Percentiles rank a stretch among this genome's conserved stretches.
Evolutionary conservation across 805 yeast species (phyloP).

Genomic region (Metschnikowia cerradonensis): DNA sequence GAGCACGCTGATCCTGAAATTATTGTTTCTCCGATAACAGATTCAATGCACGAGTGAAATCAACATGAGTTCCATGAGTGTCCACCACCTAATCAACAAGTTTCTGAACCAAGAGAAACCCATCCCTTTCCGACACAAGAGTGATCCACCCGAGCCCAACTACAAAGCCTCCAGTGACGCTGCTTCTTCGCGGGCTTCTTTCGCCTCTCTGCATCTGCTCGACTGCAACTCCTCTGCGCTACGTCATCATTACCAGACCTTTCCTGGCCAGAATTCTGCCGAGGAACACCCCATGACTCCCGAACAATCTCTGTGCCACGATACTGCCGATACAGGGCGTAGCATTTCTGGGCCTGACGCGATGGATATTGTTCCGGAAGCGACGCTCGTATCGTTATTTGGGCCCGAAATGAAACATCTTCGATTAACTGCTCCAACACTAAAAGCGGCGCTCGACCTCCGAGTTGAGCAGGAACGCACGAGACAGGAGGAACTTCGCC

Average conservation of each 20-base stretch:
- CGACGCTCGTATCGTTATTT: constrained; percentile 35
- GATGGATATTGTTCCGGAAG: constrained; percentile 9
- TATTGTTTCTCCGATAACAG: background rate
- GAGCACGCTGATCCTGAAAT: background rate
- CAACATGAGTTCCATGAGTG: constrained; percentile 32
- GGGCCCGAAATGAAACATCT: constrained; percentile 52
- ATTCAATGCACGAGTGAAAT: background rate
- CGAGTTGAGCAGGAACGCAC: constrained; percentile 75
- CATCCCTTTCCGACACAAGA: background rate
- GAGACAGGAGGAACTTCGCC: constrained; percentile 69
- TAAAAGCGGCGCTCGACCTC: constrained; percentile 54
- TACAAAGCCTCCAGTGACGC: background rate
- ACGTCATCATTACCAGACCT: background rate
- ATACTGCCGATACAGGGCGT: background rate
- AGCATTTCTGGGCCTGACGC: background rate
- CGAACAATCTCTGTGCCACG: background rate
- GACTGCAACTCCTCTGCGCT: constrained; percentile 1
- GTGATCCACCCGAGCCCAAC: background rate
- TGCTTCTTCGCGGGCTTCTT: background rate
- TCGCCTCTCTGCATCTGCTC: constrained; percentile 5
- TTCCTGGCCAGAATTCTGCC: background rate
- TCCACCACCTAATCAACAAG: constrained; percentile 37
- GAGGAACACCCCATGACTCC: constrained; percentile 3
- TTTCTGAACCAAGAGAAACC: constrained; percentile 12
- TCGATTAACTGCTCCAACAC: constrained; percentile 56